These are phyloP conservation scores for Phialophora tarda DNA, from an alignment of 2,329 filamentous ascomycete species.

Conservation along the genomic window DNA sequence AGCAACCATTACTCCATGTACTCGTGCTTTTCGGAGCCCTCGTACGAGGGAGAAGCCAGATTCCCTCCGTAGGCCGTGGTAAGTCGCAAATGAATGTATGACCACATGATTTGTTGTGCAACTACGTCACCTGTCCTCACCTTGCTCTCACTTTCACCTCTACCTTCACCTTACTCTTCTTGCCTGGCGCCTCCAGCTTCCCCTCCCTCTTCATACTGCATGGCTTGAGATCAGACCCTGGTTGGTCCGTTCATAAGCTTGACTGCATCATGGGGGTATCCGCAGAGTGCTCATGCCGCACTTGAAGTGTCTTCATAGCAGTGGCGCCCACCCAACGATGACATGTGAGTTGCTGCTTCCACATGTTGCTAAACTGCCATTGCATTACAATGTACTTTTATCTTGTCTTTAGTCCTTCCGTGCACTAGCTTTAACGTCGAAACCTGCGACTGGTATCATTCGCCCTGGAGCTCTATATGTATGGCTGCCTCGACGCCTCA, in stretches of 20 bases:
- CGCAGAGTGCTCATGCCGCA: neutral
- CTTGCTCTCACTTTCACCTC: constrained; percentile 4
- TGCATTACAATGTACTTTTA: neutral
- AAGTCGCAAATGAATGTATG: neutral
- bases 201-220: neutral
- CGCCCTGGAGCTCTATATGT: neutral
- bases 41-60: neutral
- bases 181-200: neutral
- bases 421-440: constrained; percentile 4
- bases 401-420: constrained; percentile 1
- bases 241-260: neutral
- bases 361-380: neutral
- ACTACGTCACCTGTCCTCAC: neutral
- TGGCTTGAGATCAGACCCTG: neutral
- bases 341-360: constrained; percentile 12
- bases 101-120: constrained; percentile 6
- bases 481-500: constrained; percentile 1
- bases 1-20: neutral
- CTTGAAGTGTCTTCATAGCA: neutral
- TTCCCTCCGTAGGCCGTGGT: neutral
- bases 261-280: constrained; percentile 1
- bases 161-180: neutral
- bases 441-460: neutral
- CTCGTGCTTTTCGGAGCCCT: too few relatives aligned
- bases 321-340: neutral